A percentile compares a stretch with the other conserved stretches of the same genome.
Evolutionary conservation across 2,329 filamentous ascomycete genomes (phyloP).

Genomic region (Penicillium sp.): DNA sequence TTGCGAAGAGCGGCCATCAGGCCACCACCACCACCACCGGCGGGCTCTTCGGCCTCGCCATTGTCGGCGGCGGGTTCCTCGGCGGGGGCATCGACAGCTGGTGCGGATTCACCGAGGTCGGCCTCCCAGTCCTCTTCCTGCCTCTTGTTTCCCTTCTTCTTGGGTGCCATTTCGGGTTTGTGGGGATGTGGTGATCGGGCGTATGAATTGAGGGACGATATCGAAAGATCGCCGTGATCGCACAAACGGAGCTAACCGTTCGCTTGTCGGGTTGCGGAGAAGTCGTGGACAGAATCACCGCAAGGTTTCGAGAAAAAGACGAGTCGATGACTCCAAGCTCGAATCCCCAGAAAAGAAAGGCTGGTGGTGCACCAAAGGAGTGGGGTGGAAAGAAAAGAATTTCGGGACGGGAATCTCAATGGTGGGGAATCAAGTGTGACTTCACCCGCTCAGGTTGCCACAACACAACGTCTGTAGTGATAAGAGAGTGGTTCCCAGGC

Average conservation of each 20-base stretch:
- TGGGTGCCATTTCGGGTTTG: slow-evolving; percentile 73
- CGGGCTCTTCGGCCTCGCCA: slow-evolving; percentile 59
- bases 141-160: slow-evolving; percentile 91
- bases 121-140: slow-evolving; percentile 92
- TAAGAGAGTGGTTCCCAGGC: too few relatives aligned
- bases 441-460: slow-evolving; percentile 22
- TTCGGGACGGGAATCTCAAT: slow-evolving; percentile 29
- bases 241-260: slow-evolving; percentile 35
- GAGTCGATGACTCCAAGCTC: slow-evolving; percentile 13
- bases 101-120: slow-evolving; percentile 77
- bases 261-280: slow-evolving; percentile 20
- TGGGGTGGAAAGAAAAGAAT: slow-evolving; percentile 28
- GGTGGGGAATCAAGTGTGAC: slow-evolving; percentile 25
- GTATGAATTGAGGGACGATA: slow-evolving; percentile 20
- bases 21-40: slow-evolving; percentile 61
- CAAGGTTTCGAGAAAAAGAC: slow-evolving; percentile 4
- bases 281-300: slow-evolving; percentile 7
- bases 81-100: slow-evolving; percentile 51
- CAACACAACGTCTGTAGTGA: too few relatives aligned
- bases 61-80: slow-evolving; percentile 52
- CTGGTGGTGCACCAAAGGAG: slow-evolving; percentile 23
- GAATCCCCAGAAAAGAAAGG: slow-evolving; percentile 27
- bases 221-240: slow-evolving; percentile 23
- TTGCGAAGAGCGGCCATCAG: slow-evolving; percentile 81
- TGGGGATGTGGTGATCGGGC: background rate